phyloP scores from a whole-genome alignment of 2,329 filamentous ascomycete genomes.

The Stagonosporopsis rhizophila region DNA sequence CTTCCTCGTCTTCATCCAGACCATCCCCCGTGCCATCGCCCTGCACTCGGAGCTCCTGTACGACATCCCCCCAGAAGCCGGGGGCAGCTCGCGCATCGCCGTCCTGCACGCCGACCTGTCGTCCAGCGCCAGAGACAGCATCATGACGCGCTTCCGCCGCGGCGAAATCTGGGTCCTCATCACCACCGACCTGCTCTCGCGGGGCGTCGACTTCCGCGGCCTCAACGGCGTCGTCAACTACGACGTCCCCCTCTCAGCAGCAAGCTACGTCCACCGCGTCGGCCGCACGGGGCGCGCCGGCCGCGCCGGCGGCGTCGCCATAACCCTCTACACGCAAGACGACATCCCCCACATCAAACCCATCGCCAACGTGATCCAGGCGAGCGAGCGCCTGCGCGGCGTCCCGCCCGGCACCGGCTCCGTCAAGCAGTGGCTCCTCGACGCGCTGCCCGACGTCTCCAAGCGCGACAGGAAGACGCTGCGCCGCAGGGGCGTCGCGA shows the following conservation, averaged over 20 bases:
- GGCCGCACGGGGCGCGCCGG: slow-evolving; percentile 91
- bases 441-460: slow-evolving; percentile 80
- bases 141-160: slow-evolving; percentile 88
- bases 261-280: slow-evolving; percentile 90
- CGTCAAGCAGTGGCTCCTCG: slow-evolving; percentile 75
- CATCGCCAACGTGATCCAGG: slow-evolving; percentile 90
- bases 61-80: slow-evolving; percentile 89
- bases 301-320: slow-evolving; percentile 82
- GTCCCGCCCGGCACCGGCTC: slow-evolving; percentile 53
- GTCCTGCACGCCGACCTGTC: slow-evolving; percentile 89
- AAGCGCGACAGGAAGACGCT: slow-evolving; percentile 86
- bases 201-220: slow-evolving; percentile 92
- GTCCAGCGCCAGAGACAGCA: slow-evolving; percentile 73
- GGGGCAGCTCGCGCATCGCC: slow-evolving; percentile 82
- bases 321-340: slow-evolving; percentile 95
- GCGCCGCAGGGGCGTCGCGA: slow-evolving; percentile 82
- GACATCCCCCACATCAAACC: slow-evolving; percentile 90
- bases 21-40: slow-evolving; percentile 86
- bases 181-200: slow-evolving; percentile 90
- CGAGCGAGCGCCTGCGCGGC: slow-evolving; percentile 74
- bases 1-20: slow-evolving; percentile 95
- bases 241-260: slow-evolving; percentile 90
- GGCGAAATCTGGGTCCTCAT: slow-evolving; percentile 97
- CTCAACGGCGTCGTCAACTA: slow-evolving; percentile 98
- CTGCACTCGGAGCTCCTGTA: slow-evolving; percentile 90